Base-by-base conservation (phyloP, 306 rosid species). In the Corylus americana region DNA sequence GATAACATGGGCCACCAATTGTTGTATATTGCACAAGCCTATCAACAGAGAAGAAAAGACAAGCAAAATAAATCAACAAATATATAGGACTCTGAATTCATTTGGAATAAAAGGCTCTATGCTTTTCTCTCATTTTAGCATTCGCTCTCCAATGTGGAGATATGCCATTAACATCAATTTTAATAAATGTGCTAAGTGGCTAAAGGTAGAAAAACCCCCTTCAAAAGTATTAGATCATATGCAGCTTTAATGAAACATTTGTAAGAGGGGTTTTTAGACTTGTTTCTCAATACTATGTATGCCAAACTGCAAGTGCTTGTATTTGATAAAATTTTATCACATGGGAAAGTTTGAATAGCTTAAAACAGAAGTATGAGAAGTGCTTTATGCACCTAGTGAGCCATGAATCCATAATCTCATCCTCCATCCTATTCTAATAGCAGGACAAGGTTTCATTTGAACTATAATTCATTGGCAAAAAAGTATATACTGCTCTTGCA, bases 1-100 rank as follows among this genome's bases (percentile, higher is more conserved):
- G 98, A 85, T 80, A 96, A 77, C 99, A 95, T 85, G 37, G 98
- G 99, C 98, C 97, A 95, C 99, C 99, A 95, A 81, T 95, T 95
- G 88, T 81, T 90, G 89, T 91, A 95, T 84, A 95, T 80, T 64
- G 91, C 98, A 80, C 99, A 96, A 66, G 98, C 98, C 99, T 95
- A 90, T 81, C 83, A 75, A 77, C 67, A 78, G 51, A 25, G 71
- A 77, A 79, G 61, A 79, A 62, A 76, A 67, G 22, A 71, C 57
- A 78, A 71, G 66, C 45, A 42, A 3, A 31, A 59, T 55, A 69
- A 42, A 25, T 72, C 55, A 72, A 11, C 61, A 72, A 67, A 77
- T 75, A 71, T 63, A 59, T 73, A 71, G 68, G 75, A 66, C 70
- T 64, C 66, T 5, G 37, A 47, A 77, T 22, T 77, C 54, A 58